phyloP scores from a whole-genome alignment of 371 early-diverging fungal species.

The Catenaria anguillulae region DNA sequence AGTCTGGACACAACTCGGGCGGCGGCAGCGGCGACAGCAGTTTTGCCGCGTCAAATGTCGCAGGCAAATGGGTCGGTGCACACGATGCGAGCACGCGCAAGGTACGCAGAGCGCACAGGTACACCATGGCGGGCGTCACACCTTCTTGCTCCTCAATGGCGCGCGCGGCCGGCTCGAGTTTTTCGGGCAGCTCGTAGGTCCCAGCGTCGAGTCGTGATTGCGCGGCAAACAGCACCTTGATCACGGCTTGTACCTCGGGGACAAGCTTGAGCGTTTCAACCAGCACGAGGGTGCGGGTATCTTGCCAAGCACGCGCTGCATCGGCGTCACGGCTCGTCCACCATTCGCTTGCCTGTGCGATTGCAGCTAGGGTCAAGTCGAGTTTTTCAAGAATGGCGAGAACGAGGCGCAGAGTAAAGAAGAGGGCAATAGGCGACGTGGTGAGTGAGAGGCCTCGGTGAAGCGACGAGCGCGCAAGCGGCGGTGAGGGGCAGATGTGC shows the following conservation, averaged over 20 bases:
- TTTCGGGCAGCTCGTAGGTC: too few species aligned
- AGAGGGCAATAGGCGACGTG: slow-evolving; percentile 1
- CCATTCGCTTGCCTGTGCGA: background rate
- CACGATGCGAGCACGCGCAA: background rate
- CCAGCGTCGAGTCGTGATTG: background rate
- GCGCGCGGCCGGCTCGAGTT: background rate
- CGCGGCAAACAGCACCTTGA: background rate
- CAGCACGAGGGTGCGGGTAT: background rate
- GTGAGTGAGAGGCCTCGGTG: background rate
- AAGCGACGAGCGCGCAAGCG: background rate
- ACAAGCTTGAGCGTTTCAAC: background rate
- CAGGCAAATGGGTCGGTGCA: background rate
- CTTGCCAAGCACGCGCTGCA: background rate
- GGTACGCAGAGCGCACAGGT: slow-evolving; percentile 5
- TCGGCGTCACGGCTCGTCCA: background rate
- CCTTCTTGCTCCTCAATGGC: background rate
- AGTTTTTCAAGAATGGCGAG: background rate
- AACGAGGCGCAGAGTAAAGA: slow-evolving; percentile 1
- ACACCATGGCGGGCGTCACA: slow-evolving; percentile 1
- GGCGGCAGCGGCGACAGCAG: slow-evolving; percentile 1
- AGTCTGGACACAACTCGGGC: background rate
- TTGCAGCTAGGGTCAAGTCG: background rate
- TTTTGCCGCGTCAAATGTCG: background rate
- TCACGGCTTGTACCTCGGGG: background rate
- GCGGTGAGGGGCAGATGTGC: background rate